Conservation (phyloP, 305 asterid species). For the Solanum hybrid region DNA sequence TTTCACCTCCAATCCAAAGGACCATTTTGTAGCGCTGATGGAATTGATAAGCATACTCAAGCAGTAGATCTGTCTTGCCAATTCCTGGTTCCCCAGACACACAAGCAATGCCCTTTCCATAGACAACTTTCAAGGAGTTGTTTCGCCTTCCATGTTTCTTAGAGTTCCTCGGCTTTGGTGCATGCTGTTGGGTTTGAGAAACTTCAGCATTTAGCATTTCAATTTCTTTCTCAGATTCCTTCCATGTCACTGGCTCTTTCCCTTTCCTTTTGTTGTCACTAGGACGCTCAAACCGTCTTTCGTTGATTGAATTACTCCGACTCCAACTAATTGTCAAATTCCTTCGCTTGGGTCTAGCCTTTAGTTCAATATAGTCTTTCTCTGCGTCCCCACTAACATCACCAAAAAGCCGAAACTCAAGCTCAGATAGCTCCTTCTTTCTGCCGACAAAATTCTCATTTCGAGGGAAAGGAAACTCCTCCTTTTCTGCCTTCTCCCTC, state of each 20-base stretch:
- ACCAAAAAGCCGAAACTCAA: slow-evolving; percentile 91
- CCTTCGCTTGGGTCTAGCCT: slow-evolving; percentile 58
- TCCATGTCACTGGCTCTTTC: slow-evolving; percentile 82
- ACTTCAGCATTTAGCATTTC: slow-evolving; percentile 63
- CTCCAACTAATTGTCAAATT: slow-evolving; percentile 75
- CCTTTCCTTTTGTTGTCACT: slow-evolving; percentile 44
- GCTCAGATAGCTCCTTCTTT: slow-evolving; percentile 75
- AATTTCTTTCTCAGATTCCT: slow-evolving; percentile 81
- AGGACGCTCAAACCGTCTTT: slow-evolving; percentile 37
- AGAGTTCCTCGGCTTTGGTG: slow-evolving; percentile 30
- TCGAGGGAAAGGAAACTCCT: slow-evolving; percentile 78
- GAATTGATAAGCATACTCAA: slow-evolving; percentile 73
- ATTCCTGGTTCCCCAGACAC: slow-evolving; percentile 91
- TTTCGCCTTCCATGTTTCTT: slow-evolving; percentile 47
- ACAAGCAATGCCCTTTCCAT: slow-evolving; percentile 92
- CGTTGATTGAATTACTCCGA: slow-evolving; percentile 56
- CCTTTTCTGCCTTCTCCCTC: slow-evolving; percentile 79
- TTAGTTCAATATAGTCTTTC: slow-evolving; percentile 71
- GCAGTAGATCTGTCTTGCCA: slow-evolving; percentile 86
- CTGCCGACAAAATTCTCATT: slow-evolving; percentile 85
- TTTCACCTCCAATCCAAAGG: slow-evolving; percentile 93
- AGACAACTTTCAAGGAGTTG: slow-evolving; percentile 53
- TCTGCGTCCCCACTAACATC: slow-evolving; percentile 77
- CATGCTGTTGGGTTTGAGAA: slow-evolving; percentile 24
- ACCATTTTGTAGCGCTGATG: slow-evolving; percentile 90